A percentile compares a stretch with the other conserved stretches of the same genome.
phyloP scores from a whole-genome alignment of 352 stramenopile genomes.

The Poterioochromonas sp. region DNA sequence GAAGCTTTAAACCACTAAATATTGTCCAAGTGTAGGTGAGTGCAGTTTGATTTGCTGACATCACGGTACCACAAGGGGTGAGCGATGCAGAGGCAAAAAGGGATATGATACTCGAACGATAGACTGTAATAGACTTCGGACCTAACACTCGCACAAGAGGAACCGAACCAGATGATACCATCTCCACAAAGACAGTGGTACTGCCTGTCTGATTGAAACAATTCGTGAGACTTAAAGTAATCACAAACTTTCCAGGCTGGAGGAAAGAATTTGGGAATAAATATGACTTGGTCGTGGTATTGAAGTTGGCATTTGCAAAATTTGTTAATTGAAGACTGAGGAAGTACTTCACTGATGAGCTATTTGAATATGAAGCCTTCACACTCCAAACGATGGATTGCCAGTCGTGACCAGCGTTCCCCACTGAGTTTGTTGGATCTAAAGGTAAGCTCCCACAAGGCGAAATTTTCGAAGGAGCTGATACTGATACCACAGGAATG shows the following conservation, averaged over 20 bases:
- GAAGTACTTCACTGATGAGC: not conserved
- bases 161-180: not conserved
- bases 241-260: too few species aligned
- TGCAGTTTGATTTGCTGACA: not conserved
- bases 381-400: not conserved
- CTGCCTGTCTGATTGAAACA: not conserved
- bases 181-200: not conserved
- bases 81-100: not conserved
- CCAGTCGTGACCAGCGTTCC: not conserved
- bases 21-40: not conserved
- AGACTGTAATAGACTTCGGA: not conserved
- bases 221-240: not conserved
- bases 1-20: not conserved
- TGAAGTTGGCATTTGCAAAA: too few species aligned
- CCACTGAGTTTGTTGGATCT: not conserved
- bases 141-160: not conserved
- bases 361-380: not conserved
- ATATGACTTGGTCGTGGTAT: not conserved
- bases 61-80: not conserved
- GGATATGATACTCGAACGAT: not conserved
- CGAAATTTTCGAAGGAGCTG: not conserved
- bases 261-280: not conserved
- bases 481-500: not conserved
- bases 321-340: too few species aligned
- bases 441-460: not conserved